Base-by-base conservation (phyloP, 2,329 filamentous ascomycete species). In the Cladosporium austrohemisphaericum region DNA sequence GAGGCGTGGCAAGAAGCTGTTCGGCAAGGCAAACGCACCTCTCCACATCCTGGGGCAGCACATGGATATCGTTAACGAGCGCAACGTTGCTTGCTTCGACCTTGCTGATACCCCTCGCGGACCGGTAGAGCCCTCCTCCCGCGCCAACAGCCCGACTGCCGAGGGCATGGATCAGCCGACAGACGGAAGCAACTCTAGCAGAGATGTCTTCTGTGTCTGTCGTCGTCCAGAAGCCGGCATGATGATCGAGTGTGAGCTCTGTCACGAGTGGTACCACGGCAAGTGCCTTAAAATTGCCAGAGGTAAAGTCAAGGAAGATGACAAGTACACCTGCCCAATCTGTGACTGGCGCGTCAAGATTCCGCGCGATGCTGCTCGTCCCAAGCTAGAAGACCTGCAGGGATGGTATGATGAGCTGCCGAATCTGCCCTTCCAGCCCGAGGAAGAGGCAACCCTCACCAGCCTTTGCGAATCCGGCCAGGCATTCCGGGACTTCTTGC, bases 191-290 rank as follows among this genome's bases (percentile, higher is more conserved):
- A 68, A 66, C 31, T 73, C 72, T 38, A 74, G 68, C 75, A 64
- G 83, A 72, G 91, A 97, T 65, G 92, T 97, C 0, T 98, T 97
- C 67, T 98, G 93, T 68, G 95, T 98, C 58, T 98, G 93, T 70
- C 83, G 93, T 52, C 88, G 85, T 55, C 81, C 89, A 5, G 93
- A 98, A 69, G 90, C 92, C 29, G 93, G 93, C 44, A 94, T 97
- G 86, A 98, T 98, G 93, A 97, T 98, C 60, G 93, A 98, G 70
- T 98, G 93, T 66, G 93, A 97, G 66, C 77, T 96, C 31, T 98
- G 93, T 69, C 92, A 96, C 63, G 93, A 98, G 73, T 98, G 93
- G 93, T 98, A 98, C 64, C 93, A 98, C 62, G 92, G 93, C 52
- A 97, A 96, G 68, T 98, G 93, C 62, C 76, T 98, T 29, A 98